A percentile compares a stretch with the other conserved stretches of the same genome.
phyloP scores from a whole-genome alignment of 495 filamentous ascomycete species.

The Aspergillus olivimuriae region DNA sequence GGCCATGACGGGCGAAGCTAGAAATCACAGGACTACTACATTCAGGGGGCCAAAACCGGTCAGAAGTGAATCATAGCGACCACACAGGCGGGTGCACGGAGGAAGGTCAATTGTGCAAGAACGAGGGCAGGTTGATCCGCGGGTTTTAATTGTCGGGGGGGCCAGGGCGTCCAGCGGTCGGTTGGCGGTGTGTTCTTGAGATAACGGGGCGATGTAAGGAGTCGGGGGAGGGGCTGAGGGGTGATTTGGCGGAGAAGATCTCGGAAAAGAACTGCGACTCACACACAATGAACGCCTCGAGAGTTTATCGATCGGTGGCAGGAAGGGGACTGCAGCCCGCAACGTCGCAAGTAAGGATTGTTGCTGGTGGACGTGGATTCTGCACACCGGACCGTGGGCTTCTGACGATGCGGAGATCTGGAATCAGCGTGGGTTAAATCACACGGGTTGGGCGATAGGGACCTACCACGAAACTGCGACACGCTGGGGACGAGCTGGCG shows the following conservation, averaged over 20 bases:
- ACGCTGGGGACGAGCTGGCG: slow-evolving; percentile 13
- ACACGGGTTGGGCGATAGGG: slow-evolving; percentile 10
- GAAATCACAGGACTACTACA: slow-evolving; percentile 29
- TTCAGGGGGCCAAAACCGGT: slow-evolving; percentile 18
- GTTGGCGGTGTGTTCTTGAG: slow-evolving; percentile 34
- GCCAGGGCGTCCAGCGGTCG: slow-evolving; percentile 12
- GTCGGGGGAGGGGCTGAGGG: slow-evolving; percentile 36
- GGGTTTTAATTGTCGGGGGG: slow-evolving; percentile 6
- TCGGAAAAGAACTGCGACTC: slow-evolving; percentile 23
- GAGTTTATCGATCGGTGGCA: slow-evolving; percentile 19
- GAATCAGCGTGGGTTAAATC: slow-evolving; percentile 14
- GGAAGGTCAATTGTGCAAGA: slow-evolving; percentile 5
- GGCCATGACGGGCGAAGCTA: slow-evolving; percentile 46
- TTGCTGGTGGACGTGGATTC: slow-evolving; percentile 18
- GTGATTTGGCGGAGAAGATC: slow-evolving; percentile 32
- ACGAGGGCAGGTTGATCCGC: slow-evolving; percentile 9
- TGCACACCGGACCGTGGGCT: slow-evolving; percentile 2
- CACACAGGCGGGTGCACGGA: not conserved
- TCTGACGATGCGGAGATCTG: slow-evolving; percentile 23
- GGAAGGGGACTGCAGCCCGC: slow-evolving; percentile 14
- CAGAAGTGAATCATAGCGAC: slow-evolving; percentile 18
- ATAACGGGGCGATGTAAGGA: slow-evolving; percentile 32
- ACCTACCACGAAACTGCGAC: slow-evolving; percentile 5
- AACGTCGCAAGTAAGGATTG: slow-evolving; percentile 10
- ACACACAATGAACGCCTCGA: slow-evolving; percentile 44